phyloP scores from a whole-genome alignment of 768 basidiomycete species.

The Boletus subcaerulescens region DNA sequence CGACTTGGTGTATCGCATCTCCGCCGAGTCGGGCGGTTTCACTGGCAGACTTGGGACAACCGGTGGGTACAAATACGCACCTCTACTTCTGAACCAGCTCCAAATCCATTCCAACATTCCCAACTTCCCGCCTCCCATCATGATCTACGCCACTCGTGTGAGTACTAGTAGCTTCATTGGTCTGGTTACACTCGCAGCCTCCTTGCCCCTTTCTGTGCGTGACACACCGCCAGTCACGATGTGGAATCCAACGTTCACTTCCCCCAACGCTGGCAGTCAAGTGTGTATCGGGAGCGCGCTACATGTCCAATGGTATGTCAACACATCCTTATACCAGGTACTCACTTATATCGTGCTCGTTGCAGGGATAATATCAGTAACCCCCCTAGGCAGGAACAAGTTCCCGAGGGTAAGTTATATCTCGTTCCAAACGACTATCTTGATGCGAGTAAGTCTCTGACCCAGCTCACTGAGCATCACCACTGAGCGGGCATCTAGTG shows the following conservation, averaged over 20 bases:
- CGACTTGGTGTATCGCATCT: too few relatives aligned
- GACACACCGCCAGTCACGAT: too few relatives aligned
- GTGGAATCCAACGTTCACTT: slow-evolving; percentile 6
- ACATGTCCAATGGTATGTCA: slow-evolving; percentile 19
- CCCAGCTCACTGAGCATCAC: background rate
- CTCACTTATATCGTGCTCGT: background rate
- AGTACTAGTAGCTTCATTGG: background rate
- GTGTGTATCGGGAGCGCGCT: too few relatives aligned
- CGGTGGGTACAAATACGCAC: slow-evolving; percentile 2
- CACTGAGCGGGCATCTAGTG: slow-evolving; percentile 17
- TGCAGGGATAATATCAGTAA: slow-evolving; percentile 31
- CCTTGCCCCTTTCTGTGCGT: slow-evolving; percentile 5
- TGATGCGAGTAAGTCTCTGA: slow-evolving; percentile 7
- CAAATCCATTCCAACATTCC: too few relatives aligned
- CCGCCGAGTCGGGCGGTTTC: too few relatives aligned
- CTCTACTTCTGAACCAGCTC: background rate
- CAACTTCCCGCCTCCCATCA: background rate
- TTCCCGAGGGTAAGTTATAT: too few relatives aligned
- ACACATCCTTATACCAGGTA: background rate
- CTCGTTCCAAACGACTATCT: too few relatives aligned
- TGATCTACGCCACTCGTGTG: background rate
- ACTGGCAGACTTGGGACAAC: too few relatives aligned
- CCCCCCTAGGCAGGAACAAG: too few relatives aligned
- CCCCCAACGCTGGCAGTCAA: too few relatives aligned
- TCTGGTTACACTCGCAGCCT: slow-evolving; percentile 10